Evolutionary conservation across 1,139 yeast species (phyloP), one percentile per base, ranked within the genome.

Genomic region (Taiozyma sp.): DNA sequence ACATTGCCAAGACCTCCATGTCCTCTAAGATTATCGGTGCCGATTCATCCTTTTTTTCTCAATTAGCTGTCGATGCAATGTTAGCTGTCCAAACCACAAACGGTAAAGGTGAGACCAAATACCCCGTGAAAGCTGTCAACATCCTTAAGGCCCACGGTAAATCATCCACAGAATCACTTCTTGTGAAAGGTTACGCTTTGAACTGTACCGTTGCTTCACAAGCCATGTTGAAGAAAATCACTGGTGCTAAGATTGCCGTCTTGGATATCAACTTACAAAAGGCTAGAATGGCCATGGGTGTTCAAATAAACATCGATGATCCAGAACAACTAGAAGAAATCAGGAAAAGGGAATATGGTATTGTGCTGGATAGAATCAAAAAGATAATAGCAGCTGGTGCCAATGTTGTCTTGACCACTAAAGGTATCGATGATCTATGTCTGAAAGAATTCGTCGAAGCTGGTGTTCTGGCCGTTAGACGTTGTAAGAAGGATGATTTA

Each of bases 231-330:
- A 89, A 88, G 63, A 75, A 78, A 47, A 73, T 95, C 47, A 70
- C 75, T 47, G 77, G 78, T 58, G 96, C 96, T 47, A 88, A 85
- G 65, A 89, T 95, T 65, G 99, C 99, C 5, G 85, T 93, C 60
- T 77, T 95, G 65, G 99, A 95, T 70, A 81, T 95, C 71, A 93
- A 95, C 69, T 75, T 95, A 65, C 99, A 95, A 69, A 93, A 91
- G 69, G 93, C 97, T 9, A 83, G 91, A 68, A 90, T 95, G 98
- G 97, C 98, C 41, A 83, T 95, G 84, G 99, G 99, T 49, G 98
- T 95, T 50, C 96, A 91, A 69, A 88, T 95, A 68, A 91, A 93
- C 66, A 89, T 95, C 64, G 96, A 89, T 62, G 98, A 95, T 68
- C 99, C 99, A 43, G 97, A 93, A 61, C 97, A 90, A 71, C 79